These are phyloP conservation scores for Gracilaria domingensis DNA, from an alignment of 23 red algal species.

Conservation along the genomic window DNA sequence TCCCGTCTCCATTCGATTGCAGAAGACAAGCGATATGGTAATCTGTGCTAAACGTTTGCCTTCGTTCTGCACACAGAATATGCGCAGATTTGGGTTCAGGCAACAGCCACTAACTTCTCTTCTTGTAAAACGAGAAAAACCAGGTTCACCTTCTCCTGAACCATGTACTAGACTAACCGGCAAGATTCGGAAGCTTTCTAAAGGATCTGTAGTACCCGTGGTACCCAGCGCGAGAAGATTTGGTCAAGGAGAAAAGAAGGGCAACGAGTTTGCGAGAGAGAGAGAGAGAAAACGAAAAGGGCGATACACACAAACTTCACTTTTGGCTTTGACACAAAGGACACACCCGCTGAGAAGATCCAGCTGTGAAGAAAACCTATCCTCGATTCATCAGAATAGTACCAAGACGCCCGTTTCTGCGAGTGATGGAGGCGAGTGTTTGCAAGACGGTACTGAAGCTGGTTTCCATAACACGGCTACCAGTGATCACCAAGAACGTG, in stretches of 20 bases:
- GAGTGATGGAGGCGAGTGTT: neutral
- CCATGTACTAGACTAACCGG: neutral
- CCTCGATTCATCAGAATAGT: neutral
- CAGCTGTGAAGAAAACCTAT: neutral
- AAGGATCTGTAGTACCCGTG: neutral
- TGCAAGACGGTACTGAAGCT: neutral
- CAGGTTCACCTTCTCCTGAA: neutral
- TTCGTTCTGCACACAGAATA: constrained; percentile 19
- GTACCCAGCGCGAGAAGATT: neutral
- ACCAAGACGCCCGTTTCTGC: neutral
- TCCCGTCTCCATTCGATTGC: constrained; percentile 43
- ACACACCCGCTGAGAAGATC: neutral
- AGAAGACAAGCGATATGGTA: neutral
- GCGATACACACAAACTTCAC: constrained; percentile 23
- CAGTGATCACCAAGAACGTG: neutral
- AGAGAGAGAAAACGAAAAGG: neutral
- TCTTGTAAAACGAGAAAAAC: neutral
- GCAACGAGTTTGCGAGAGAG: neutral
- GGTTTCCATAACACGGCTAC: neutral
- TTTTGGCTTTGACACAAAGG: constrained; percentile 8
- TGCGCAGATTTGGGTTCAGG: constrained; percentile 49
- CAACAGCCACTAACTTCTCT: constrained; percentile 44
- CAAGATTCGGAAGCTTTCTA: neutral
- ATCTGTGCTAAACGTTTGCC: constrained; percentile 15
- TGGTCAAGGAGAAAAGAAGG: neutral